Evolutionary conservation across 441 rosid species (phyloP).

Genomic region (Erodium moschatum): DNA sequence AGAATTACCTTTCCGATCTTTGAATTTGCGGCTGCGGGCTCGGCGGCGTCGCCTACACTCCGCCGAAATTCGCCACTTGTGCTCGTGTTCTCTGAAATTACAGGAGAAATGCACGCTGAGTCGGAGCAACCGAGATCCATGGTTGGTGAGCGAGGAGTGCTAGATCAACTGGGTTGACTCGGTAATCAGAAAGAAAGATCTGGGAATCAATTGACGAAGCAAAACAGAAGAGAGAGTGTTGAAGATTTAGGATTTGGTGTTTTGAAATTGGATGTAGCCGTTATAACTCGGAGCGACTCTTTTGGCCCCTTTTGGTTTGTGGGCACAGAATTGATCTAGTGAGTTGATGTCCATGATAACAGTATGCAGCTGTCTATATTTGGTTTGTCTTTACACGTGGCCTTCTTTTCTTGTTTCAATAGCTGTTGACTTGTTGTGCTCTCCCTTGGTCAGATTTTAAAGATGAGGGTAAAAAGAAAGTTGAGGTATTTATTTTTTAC

Average conservation of each 20-base stretch:
- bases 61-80: slow-evolving; percentile 1
- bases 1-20: slow-evolving; percentile 8
- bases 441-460: too few species aligned
- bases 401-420: too few species aligned
- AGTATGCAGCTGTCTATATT: too few species aligned
- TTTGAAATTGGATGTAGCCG: too few species aligned
- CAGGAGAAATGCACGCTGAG: slow-evolving; percentile 42
- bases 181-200: background rate
- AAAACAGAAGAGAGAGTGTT: background rate
- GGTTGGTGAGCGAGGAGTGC: slow-evolving; percentile 3
- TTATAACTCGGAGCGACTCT: too few species aligned
- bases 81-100: slow-evolving; percentile 23
- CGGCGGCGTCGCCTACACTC: slow-evolving; percentile 1
- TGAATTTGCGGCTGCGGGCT: slow-evolving; percentile 11
- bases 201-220: background rate
- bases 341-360: too few species aligned
- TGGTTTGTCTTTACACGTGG: too few species aligned
- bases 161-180: slow-evolving; percentile 14
- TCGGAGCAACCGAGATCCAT: slow-evolving; percentile 82
- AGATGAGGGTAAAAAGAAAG: too few species aligned
- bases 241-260: background rate
- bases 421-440: too few species aligned
- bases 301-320: too few species aligned
- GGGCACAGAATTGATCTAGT: too few species aligned
- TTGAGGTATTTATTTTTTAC: too few species aligned